Percentiles rank a stretch among this genome's conserved stretches.
phyloP scores from a whole-genome alignment of 1,284 basidiomycete genomes.

The Cystobasidiaceae sp. region DNA sequence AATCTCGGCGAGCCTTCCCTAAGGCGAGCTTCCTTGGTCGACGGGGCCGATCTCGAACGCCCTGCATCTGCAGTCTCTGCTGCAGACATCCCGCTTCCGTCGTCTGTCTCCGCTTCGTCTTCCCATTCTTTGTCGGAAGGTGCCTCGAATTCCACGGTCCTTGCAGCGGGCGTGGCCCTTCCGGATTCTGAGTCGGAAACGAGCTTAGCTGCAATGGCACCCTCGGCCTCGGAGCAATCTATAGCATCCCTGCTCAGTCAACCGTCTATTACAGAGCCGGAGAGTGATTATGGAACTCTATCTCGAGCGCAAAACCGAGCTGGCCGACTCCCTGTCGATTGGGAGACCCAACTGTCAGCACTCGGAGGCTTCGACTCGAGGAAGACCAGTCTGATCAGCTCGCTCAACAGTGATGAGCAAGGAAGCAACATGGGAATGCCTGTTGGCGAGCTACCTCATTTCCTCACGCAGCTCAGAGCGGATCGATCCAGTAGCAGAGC shows the following conservation, averaged over 20 bases:
- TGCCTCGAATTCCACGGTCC: neutral
- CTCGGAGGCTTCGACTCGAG: neutral
- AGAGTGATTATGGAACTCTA: neutral
- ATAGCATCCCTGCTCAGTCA: conserved; percentile 3
- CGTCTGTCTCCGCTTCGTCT: neutral
- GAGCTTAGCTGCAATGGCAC: neutral
- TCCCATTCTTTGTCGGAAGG: neutral
- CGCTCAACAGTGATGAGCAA: neutral
- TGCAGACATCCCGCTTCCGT: neutral
- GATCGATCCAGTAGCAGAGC: neutral
- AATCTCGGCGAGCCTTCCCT: conserved; percentile 30
- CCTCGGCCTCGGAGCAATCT: neutral
- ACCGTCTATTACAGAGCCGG: neutral
- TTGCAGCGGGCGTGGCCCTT: conserved; percentile 9
- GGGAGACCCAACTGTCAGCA: conserved; percentile 10
- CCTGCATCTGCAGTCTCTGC: neutral
- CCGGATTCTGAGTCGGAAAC: conserved; percentile 12
- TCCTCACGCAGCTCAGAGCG: neutral
- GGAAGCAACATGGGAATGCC: neutral
- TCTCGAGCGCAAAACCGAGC: neutral
- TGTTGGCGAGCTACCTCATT: neutral
- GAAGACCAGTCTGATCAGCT: neutral
- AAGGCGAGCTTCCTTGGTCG: neutral
- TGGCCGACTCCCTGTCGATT: conserved; percentile 1
- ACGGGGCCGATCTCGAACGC: neutral